Base-by-base conservation (phyloP, 129 eudicot species). In the Arctium minus region DNA sequence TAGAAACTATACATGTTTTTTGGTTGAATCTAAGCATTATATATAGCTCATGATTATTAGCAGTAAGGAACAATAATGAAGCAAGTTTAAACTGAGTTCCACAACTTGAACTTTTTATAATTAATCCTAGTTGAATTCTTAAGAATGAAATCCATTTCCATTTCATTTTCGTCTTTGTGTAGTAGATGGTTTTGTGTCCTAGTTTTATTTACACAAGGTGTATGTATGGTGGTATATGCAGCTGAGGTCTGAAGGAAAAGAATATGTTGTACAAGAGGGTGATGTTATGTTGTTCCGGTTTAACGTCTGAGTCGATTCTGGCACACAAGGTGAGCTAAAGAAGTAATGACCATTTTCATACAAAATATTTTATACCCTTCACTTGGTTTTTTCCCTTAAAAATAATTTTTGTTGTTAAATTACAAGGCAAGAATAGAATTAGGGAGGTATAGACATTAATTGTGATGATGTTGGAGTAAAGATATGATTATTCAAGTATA, bases 201-300 rank as follows among this genome's bases (percentile, higher is more conserved):
- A 33, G 5, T 40, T 9, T 48, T 18, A 30, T 60, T 83, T 39
- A 77, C 73, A 70, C 53, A 65, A 42, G 33, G 68, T 74, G 8
- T 86, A 74, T 64, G 8, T 48, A 39, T 79, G 27, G 27, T 22
- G 27, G 22, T 80, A 38, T 82, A 46, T 91, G 92, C 93, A 95
- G 98, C 82, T 95, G 86, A 88, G 98, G 78, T 91, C 94, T 0
- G 98, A 95, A 82, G 98, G 98, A n/a, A 95, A 91, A 87, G 98
- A 95, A 35, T 95, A 95, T 73, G 79, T 92, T 81, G 98, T 95
- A 56, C 89, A 86, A 91, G 98, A 95, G 88, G 98, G 98, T 31
- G 98, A 95, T 85, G 97, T 95, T 17, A 91, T 95, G 98, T 85
- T 95, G 87, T 95, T 95, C 67, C 93, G 97, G 56, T 95, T 95